Percentiles rank a stretch among this genome's conserved stretches.
These are phyloP conservation scores for Thermothielavioides terrestris DNA, from an alignment of 495 filamentous ascomycete genomes.

Conservation along the genomic window DNA sequence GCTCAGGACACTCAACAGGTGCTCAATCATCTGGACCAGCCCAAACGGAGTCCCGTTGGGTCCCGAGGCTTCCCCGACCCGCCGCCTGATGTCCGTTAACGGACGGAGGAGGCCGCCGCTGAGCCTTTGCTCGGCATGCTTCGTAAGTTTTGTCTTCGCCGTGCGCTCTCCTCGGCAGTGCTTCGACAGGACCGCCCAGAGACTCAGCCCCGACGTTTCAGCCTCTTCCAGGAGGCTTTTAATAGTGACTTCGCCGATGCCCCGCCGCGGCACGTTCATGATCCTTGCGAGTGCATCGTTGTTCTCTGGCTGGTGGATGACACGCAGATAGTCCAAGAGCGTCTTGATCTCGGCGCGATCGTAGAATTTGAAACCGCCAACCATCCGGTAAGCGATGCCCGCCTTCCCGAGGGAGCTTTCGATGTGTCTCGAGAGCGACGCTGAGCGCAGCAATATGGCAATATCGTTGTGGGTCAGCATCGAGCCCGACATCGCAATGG, in stretches of 20 bases:
- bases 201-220: constrained; percentile 54
- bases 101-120: constrained; percentile 37
- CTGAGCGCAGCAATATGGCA: constrained; percentile 78
- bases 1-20: constrained; percentile 61
- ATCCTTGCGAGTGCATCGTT: constrained; percentile 81
- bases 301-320: constrained; percentile 76
- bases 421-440: constrained; percentile 72
- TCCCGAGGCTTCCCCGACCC: constrained; percentile 39
- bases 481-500: constrained; percentile 58
- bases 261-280: constrained; percentile 75
- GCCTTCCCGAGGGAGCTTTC: constrained; percentile 77
- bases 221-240: constrained; percentile 65
- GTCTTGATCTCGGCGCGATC: constrained; percentile 87
- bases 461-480: constrained; percentile 70
- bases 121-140: constrained; percentile 52
- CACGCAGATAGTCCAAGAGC: constrained; percentile 79
- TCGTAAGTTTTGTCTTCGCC: constrained; percentile 59
- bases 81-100: constrained; percentile 54
- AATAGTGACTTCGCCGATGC: constrained; percentile 74
- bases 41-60: constrained; percentile 33
- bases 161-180: constrained; percentile 60
- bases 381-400: constrained; percentile 89
- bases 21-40: constrained; percentile 63
- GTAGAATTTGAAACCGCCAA: constrained; percentile 84
- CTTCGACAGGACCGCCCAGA: constrained; percentile 67